A percentile compares a stretch with the other conserved stretches of the same genome.
Evolutionary conservation across 164 flowering plant genomes (phyloP).

Genomic region (Magnolia sinica): DNA sequence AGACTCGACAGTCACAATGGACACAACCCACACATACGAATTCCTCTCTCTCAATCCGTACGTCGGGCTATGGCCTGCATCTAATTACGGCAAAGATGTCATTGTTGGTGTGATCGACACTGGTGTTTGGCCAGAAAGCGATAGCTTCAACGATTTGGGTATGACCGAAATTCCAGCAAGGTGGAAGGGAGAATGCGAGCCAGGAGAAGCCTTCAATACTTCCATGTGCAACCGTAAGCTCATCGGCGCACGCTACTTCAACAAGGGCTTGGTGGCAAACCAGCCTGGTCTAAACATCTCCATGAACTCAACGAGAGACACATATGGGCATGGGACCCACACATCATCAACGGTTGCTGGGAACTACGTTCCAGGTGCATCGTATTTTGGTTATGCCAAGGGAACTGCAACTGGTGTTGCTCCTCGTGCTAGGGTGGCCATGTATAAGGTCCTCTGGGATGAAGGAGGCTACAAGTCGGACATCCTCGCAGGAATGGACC

Average conservation of each 20-base stretch:
- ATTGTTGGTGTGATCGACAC: constrained; percentile 22
- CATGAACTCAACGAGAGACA: constrained; percentile 12
- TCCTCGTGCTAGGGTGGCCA: constrained; percentile 55
- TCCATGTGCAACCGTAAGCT: constrained; percentile 27
- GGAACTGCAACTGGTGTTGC: constrained; percentile 68
- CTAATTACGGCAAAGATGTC: constrained; percentile 18
- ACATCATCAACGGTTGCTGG: constrained; percentile 21
- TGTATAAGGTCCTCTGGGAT: constrained; percentile 58
- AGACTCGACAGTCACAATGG: constrained; percentile 3
- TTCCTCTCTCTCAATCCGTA: constrained; percentile 13
- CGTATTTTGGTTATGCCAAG: constrained; percentile 14
- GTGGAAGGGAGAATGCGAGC: constrained; percentile 24
- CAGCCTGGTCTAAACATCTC: constrained; percentile 9
- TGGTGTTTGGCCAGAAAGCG: constrained; percentile 25
- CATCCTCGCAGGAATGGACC: constrained; percentile 59
- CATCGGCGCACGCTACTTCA: constrained; percentile 20
- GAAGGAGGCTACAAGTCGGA: constrained; percentile 39
- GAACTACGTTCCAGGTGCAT: constrained; percentile 6
- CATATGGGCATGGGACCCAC: constrained; percentile 20
- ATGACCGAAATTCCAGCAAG: constrained; percentile 9
- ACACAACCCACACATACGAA: constrained; percentile 16
- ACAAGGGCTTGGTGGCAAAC: constrained; percentile 4
- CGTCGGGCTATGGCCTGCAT: constrained; percentile 16
- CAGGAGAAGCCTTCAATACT: constrained; percentile 31
- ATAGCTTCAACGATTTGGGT: constrained; percentile 18